A percentile compares a stretch with the other conserved stretches of the same genome.
Evolutionary conservation across 2,329 filamentous ascomycete genomes (phyloP).

Genomic region (Beauveria sp.): DNA sequence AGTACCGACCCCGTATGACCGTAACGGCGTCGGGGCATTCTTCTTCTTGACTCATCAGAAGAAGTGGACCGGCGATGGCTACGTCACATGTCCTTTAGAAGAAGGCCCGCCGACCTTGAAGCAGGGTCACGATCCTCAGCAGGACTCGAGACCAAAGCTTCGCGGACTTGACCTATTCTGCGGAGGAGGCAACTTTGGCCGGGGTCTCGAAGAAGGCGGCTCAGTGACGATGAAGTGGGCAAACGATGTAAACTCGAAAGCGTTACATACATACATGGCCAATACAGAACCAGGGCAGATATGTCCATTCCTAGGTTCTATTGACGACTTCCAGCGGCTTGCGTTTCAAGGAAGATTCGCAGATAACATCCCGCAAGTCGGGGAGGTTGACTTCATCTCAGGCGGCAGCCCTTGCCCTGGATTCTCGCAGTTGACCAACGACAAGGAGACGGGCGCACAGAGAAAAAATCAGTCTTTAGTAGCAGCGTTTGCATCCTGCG

Average conservation of each 20-base stretch:
- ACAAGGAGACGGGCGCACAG: slow-evolving; percentile 47
- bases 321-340: slow-evolving; percentile 56
- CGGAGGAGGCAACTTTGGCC: slow-evolving; percentile 69
- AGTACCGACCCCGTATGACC: slow-evolving; percentile 57
- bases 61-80: slow-evolving; percentile 8
- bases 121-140: slow-evolving; percentile 47
- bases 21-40: slow-evolving; percentile 55
- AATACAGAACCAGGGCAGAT: slow-evolving; percentile 42
- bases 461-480: slow-evolving; percentile 68
- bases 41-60: slow-evolving; percentile 53
- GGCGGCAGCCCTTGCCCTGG: slow-evolving; percentile 74
- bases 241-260: slow-evolving; percentile 56
- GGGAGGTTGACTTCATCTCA: slow-evolving; percentile 60
- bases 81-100: slow-evolving; percentile 23
- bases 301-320: slow-evolving; percentile 59
- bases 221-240: slow-evolving; percentile 57
- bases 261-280: slow-evolving; percentile 67
- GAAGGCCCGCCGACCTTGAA: slow-evolving; percentile 30
- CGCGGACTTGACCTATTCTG: slow-evolving; percentile 66
- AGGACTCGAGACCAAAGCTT: slow-evolving; percentile 30
- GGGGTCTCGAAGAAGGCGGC: slow-evolving; percentile 66
- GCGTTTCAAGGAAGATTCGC: slow-evolving; percentile 45
- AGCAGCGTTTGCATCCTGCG: slow-evolving; percentile 64
- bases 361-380: slow-evolving; percentile 45
- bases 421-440: slow-evolving; percentile 57